phyloP scores from a whole-genome alignment of 768 basidiomycete genomes.

The Cubamyces lactineus region DNA sequence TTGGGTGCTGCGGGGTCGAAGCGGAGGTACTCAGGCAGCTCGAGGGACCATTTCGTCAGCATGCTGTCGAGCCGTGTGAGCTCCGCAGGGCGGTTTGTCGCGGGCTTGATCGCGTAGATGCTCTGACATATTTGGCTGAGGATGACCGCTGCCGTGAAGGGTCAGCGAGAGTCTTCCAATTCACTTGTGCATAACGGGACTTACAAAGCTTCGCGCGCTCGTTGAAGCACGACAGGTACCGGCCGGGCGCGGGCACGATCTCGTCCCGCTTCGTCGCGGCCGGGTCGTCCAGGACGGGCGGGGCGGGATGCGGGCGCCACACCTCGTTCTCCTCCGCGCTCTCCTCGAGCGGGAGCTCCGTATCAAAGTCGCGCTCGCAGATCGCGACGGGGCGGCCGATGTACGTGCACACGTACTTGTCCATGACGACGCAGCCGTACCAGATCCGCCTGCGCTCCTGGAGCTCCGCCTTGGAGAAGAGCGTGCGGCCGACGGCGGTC shows the following conservation, averaged over 20 bases:
- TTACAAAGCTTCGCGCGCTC: conserved; percentile 73
- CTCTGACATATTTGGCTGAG: conserved; percentile 69
- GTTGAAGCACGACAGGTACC: conserved; percentile 74
- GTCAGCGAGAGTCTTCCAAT: not conserved
- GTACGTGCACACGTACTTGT: conserved; percentile 79
- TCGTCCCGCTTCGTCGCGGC: conserved; percentile 20
- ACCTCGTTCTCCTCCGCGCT: conserved; percentile 72
- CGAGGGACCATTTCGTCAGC: conserved; percentile 76
- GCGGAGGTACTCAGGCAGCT: conserved; percentile 68
- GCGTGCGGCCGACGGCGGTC: conserved; percentile 49
- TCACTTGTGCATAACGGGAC: conserved; percentile 30
- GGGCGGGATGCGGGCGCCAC: conserved; percentile 50
- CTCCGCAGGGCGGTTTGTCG: conserved; percentile 59
- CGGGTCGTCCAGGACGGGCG: conserved; percentile 36
- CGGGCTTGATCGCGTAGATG: conserved; percentile 68
- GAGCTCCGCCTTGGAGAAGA: conserved; percentile 66
- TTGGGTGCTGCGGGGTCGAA: conserved; percentile 56
- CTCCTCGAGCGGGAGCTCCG: conserved; percentile 59
- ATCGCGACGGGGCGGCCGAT: conserved; percentile 80
- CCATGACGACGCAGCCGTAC: conserved; percentile 79
- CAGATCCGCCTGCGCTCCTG: conserved; percentile 75
- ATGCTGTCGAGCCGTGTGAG: conserved; percentile 58
- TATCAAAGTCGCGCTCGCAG: conserved; percentile 77
- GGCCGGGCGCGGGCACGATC: conserved; percentile 45
- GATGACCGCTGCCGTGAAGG: conserved; percentile 55